A percentile compares a stretch with the other conserved stretches of the same genome.
These are phyloP conservation scores for Leucogyrophana mollusca DNA, from an alignment of 768 basidiomycete genomes.

Conservation along the genomic window DNA sequence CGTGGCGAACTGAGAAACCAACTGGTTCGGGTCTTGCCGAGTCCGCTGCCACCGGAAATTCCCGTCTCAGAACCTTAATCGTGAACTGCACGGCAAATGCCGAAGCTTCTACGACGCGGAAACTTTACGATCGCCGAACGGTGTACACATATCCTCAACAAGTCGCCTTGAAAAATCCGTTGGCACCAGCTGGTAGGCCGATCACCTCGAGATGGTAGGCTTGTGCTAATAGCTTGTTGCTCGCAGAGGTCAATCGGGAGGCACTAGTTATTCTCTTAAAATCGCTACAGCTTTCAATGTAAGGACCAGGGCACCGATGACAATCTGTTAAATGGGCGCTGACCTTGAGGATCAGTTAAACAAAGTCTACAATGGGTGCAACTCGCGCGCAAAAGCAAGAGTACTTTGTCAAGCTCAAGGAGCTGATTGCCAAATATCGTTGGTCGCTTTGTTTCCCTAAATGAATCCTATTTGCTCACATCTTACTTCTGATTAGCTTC, in stretches of 20 bases:
- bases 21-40: not conserved
- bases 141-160: slow-evolving; percentile 19
- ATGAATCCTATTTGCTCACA: slow-evolving; percentile 1
- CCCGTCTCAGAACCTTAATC: slow-evolving; percentile 26
- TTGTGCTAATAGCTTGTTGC: too few species aligned
- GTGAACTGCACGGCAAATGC: slow-evolving; percentile 27
- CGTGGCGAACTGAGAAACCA: not conserved
- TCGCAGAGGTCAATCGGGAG: slow-evolving; percentile 98
- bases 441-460: slow-evolving; percentile 31
- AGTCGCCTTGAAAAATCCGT: slow-evolving; percentile 94
- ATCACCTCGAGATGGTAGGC: too few species aligned
- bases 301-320: slow-evolving; percentile 12
- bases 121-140: slow-evolving; percentile 21
- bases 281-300: slow-evolving; percentile 22
- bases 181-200: slow-evolving; percentile 72
- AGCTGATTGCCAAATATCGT: slow-evolving; percentile 89
- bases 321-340: not conserved
- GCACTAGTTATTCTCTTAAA: slow-evolving; percentile 47
- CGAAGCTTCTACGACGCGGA: slow-evolving; percentile 9
- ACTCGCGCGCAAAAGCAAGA: slow-evolving; percentile 85
- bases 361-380: slow-evolving; percentile 75
- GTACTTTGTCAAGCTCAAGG: slow-evolving; percentile 94
- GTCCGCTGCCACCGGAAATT: slow-evolving; percentile 6
- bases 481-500: slow-evolving; percentile 65
- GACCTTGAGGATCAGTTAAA: slow-evolving; percentile 6